Evolutionary conservation across 257 asterid genomes (phyloP), one percentile per base, ranked within the genome.

Genomic region (Gentiana macrophylla): DNA sequence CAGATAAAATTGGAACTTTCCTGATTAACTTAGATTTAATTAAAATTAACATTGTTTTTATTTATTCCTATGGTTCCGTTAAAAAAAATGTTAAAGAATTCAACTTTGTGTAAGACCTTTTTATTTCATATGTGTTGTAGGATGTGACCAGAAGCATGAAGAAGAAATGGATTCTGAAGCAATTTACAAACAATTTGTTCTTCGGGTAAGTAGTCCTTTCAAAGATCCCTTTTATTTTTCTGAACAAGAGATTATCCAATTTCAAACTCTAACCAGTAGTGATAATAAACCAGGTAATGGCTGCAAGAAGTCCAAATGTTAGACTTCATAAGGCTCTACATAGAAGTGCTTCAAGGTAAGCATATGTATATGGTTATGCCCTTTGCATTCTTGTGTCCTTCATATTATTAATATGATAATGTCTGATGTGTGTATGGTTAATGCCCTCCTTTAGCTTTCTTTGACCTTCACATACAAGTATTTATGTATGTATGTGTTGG

Each of bases 241-340:
- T 56, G 49, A 55, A 34, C n/a, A 5, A 49, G 9, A 1, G 4
- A 15, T 1, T 35, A 35, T 10, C 15, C 4, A 36, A 52, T 4
- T 47, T 69, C 9, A 47, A 37, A 52, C n/a, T 12, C 37, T 24
- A 24, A 24, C 24, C 24, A 24, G 24, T 24, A 24, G 24, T 24
- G 44, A 56, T 33, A 46, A 36, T 24, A 10, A 65, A 3, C 53
- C 81, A 92, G 99, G 99, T 84, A 49, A 92, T 82, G 97, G 95
- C 97, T 62, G 99, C 99, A 32, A 83, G 97, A 57, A 92, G 99
- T 63, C 97, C 99, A 34, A 88, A 89, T 66, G 78, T 86, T 44
- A 74, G 68, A 72, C 77, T 85, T 63, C 83, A 82, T 37, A 83
- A 72, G 74, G 80, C 94, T 47, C 81, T 92, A 7, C 83, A 74